phyloP scores from a whole-genome alignment of 192 early-diverging fungal species.

The Dispira simplex region DNA sequence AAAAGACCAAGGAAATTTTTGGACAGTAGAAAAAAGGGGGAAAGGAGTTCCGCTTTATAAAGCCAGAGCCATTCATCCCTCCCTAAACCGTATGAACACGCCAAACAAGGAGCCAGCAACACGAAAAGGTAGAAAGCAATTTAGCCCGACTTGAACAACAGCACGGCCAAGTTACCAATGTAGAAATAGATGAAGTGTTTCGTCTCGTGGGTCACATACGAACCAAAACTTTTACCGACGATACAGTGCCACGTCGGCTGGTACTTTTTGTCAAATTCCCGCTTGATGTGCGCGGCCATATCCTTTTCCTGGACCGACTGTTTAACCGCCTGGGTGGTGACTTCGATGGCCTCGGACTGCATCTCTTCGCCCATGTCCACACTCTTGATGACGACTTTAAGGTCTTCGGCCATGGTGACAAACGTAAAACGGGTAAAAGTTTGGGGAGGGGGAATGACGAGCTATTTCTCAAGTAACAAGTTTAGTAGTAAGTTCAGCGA shows the following conservation, averaged over 20 bases:
- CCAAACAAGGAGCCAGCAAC: not conserved
- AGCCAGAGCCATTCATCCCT: too few relatives aligned
- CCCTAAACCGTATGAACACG: too few relatives aligned
- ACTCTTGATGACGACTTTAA: conserved; percentile 88
- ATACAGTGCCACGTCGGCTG: conserved; percentile 98
- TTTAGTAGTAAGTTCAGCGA: too few relatives aligned
- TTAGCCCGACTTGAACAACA: conserved; percentile 86
- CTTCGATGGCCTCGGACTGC: conserved; percentile 84
- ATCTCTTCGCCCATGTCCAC: conserved; percentile 97
- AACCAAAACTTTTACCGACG: conserved; percentile 98
- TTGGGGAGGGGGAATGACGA: too few relatives aligned
- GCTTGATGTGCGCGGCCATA: conserved; percentile 94
- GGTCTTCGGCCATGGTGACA: conserved; percentile 25
- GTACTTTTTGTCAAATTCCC: conserved; percentile 96
- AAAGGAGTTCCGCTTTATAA: too few relatives aligned
- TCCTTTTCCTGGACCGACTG: conserved; percentile 97
- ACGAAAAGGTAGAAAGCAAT: too few relatives aligned
- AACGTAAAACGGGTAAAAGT: not conserved
- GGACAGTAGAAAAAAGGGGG: too few relatives aligned
- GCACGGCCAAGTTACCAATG: conserved; percentile 80
- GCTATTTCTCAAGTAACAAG: too few relatives aligned
- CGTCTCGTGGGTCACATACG: conserved; percentile 92
- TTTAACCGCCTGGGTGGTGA: conserved; percentile 73
- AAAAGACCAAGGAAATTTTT: too few relatives aligned
- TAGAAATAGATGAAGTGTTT: conserved; percentile 99